These are phyloP conservation scores for Hymenoscyphus albidus DNA, from an alignment of 2,329 filamentous ascomycete genomes.

Conservation along the genomic window DNA sequence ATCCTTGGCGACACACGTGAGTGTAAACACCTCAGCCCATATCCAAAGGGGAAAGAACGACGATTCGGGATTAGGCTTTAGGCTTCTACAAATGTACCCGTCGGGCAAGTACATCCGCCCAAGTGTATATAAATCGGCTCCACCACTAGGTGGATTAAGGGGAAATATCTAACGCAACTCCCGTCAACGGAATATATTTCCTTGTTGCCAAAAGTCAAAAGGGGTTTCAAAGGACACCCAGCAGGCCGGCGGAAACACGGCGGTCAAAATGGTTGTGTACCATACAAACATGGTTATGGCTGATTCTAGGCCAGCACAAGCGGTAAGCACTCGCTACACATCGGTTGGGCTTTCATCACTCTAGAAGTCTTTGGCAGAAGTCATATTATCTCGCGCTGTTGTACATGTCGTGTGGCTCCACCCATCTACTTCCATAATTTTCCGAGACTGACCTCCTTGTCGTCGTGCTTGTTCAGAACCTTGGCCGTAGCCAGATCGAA, in stretches of 20 bases:
- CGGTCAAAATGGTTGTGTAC: neutral
- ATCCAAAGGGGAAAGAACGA: neutral
- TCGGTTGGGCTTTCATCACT: neutral
- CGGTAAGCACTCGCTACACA: neutral
- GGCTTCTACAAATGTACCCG: neutral
- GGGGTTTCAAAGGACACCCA: neutral
- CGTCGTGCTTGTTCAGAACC: conserved; percentile 99
- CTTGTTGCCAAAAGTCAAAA: neutral
- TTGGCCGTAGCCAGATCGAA: conserved; percentile 98
- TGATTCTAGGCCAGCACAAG: neutral
- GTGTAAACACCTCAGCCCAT: neutral
- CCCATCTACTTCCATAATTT: conserved; percentile 73
- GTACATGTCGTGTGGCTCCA: conserved; percentile 27
- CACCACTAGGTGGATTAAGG: neutral
- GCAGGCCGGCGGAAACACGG: neutral
- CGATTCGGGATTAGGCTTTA: neutral
- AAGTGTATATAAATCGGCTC: neutral
- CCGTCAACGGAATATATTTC: neutral
- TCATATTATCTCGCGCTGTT: conserved; percentile 20
- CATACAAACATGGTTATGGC: neutral
- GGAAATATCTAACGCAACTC: neutral
- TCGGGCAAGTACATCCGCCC: neutral
- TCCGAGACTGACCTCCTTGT: conserved; percentile 89
- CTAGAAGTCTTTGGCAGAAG: neutral
- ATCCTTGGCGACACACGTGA: neutral